Conservation (phyloP, 768 basidiomycete species). For the Trametopsis cervina region DNA sequence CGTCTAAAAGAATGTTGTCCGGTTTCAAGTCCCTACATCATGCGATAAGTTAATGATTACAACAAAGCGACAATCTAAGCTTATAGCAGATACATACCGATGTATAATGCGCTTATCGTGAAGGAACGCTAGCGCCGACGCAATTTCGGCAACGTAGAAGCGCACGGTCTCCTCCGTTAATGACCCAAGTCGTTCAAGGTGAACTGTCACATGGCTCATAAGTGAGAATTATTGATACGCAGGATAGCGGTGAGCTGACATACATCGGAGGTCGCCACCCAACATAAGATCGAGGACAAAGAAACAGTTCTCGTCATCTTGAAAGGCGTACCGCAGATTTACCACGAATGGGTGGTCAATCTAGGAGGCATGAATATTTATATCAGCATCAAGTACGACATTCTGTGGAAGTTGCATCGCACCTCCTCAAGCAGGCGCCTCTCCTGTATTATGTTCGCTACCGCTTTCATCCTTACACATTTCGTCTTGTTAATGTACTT, state of each 20-base stretch:
- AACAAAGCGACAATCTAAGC: slow-evolving; percentile 12
- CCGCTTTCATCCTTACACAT: slow-evolving; percentile 98
- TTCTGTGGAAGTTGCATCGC: too few species aligned
- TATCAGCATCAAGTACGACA: too few species aligned
- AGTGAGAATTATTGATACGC: slow-evolving; percentile 6
- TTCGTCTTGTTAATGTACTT: slow-evolving; percentile 99
- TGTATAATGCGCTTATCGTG: slow-evolving; percentile 96
- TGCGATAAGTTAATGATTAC: background rate
- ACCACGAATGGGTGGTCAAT: slow-evolving; percentile 95
- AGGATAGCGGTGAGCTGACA: slow-evolving; percentile 22
- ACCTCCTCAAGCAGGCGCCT: slow-evolving; percentile 94
- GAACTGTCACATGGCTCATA: slow-evolving; percentile 44
- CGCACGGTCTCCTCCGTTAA: slow-evolving; percentile 73
- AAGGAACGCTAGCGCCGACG: slow-evolving; percentile 82
- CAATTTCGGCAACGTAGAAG: slow-evolving; percentile 86
- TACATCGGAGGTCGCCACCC: slow-evolving; percentile 90
- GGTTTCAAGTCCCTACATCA: slow-evolving; percentile 83
- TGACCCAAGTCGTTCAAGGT: slow-evolving; percentile 74
- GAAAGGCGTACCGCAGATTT: slow-evolving; percentile 93
- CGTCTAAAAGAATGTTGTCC: slow-evolving; percentile 95
- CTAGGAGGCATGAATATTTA: slow-evolving; percentile 30
- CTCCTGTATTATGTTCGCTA: slow-evolving; percentile 96
- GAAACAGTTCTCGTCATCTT: slow-evolving; percentile 98
- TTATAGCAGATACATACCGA: slow-evolving; percentile 62
- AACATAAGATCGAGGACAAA: slow-evolving; percentile 98